These are phyloP conservation scores for Syzygium oleosum DNA, from an alignment of 345 rosid genomes.

Conservation along the genomic window DNA sequence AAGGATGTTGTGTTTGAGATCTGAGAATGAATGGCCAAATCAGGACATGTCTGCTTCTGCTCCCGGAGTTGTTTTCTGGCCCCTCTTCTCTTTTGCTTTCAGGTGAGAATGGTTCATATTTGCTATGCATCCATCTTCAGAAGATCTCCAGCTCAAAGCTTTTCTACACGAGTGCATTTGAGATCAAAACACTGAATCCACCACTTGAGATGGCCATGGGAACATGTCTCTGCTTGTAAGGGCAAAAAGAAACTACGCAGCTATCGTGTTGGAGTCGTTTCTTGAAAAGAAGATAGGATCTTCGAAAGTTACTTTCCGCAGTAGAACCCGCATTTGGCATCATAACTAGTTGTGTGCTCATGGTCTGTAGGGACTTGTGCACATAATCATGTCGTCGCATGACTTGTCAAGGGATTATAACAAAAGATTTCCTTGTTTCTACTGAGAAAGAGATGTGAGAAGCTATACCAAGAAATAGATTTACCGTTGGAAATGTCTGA, in stretches of 20 bases:
- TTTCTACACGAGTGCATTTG: background rate
- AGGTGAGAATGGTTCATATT: background rate
- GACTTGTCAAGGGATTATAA: background rate
- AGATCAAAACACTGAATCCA: background rate
- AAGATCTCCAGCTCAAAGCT: background rate
- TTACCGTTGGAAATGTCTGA: background rate
- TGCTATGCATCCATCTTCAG: background rate
- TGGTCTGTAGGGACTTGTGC: background rate
- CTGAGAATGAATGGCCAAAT: background rate
- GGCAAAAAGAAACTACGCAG: background rate
- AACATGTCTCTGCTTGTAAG: background rate
- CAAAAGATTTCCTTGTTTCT: background rate
- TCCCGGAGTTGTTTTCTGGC: background rate
- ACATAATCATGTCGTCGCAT: background rate
- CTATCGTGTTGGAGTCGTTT: background rate
- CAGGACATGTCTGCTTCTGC: background rate
- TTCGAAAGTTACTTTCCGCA: background rate
- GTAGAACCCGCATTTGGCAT: background rate
- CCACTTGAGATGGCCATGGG: background rate
- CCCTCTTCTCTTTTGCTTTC: background rate
- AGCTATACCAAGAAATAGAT: background rate
- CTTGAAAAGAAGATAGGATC: background rate
- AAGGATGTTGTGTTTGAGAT: background rate
- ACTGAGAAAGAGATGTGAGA: background rate
- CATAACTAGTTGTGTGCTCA: background rate